Percentiles rank a stretch among this genome's conserved stretches.
phyloP scores from a whole-genome alignment of 345 rosid species.

The Dovyalis caffra region DNA sequence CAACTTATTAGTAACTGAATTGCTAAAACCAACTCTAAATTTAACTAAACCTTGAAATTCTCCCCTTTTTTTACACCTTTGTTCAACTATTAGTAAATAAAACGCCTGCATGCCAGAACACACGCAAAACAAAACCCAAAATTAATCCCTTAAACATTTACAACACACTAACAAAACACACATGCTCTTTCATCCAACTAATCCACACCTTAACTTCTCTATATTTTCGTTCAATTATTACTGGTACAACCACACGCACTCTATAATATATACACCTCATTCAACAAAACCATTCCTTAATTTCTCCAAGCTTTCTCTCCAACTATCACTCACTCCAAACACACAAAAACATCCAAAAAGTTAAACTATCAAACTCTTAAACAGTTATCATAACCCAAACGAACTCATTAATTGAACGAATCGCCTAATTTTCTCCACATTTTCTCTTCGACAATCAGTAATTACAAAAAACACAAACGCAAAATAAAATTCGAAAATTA shows the following conservation, averaged over 20 bases:
- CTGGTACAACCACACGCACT: background rate
- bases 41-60: background rate
- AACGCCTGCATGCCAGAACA: background rate
- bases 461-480: background rate
- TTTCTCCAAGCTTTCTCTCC: background rate
- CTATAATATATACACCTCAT: background rate
- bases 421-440: background rate
- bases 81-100: background rate
- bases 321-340: background rate
- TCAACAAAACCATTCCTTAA: background rate
- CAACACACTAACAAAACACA: too few relatives aligned
- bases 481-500: background rate
- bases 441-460: background rate
- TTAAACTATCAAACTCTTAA: background rate
- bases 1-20: background rate
- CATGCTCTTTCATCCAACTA: too few relatives aligned
- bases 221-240: background rate
- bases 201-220: background rate
- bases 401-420: background rate
- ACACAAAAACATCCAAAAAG: background rate
- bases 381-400: background rate
- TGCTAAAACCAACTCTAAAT: background rate
- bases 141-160: too few relatives aligned
- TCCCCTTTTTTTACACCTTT: background rate
- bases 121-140: background rate